Conservation (phyloP, 78 protist genomes). For the Cavenderia fasciculata region DNA sequence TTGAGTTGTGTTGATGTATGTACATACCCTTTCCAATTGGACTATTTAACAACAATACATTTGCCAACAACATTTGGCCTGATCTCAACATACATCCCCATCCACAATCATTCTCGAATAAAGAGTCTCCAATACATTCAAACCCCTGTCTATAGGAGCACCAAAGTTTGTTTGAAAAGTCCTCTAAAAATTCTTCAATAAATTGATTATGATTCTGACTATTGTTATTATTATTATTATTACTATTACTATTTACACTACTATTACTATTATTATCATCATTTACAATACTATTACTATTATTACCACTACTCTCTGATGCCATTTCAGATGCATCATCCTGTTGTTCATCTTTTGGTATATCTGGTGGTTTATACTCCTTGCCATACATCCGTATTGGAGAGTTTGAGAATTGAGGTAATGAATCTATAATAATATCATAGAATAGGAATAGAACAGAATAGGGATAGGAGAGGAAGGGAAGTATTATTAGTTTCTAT, state of each 20-base stretch:
- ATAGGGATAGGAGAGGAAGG: too few species aligned
- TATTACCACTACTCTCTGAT: not conserved
- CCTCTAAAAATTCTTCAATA: slow-evolving; percentile 58
- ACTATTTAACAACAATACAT: slow-evolving; percentile 16
- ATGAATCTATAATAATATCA: not conserved
- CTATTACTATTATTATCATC: not conserved
- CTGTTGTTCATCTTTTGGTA: not conserved
- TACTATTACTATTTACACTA: not conserved
- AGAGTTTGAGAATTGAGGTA: slow-evolving; percentile 55
- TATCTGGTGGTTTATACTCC: slow-evolving; percentile 54
- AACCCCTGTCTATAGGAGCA: slow-evolving; percentile 69
- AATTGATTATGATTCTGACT: not conserved
- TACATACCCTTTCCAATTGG: slow-evolving; percentile 21
- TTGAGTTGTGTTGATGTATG: too few species aligned
- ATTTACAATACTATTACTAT: not conserved
- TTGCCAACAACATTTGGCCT: slow-evolving; percentile 74
- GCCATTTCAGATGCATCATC: not conserved
- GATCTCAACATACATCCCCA: slow-evolving; percentile 84
- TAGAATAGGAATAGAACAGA: too few species aligned
- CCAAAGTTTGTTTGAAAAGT: slow-evolving; percentile 40
- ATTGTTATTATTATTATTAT: not conserved
- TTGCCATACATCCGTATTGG: slow-evolving; percentile 73
- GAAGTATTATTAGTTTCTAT: not conserved
- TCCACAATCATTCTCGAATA: slow-evolving; percentile 69
- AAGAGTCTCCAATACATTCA: slow-evolving; percentile 51